phyloP scores from a whole-genome alignment of 345 rosid genomes.

The Pugionium cornutum region DNA sequence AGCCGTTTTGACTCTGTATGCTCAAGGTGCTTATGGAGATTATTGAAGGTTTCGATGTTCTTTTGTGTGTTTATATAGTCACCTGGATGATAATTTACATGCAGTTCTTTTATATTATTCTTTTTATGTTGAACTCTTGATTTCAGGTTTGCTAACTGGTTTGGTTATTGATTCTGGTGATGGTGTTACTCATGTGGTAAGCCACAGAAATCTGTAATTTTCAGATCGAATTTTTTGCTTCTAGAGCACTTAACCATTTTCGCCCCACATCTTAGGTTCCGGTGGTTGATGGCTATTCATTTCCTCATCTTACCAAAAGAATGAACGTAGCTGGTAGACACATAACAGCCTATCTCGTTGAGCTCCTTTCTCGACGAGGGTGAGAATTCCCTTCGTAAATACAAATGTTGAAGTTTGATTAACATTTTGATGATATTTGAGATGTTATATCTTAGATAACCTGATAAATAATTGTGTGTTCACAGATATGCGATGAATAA shows the following conservation, averaged over 20 bases:
- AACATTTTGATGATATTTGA: conserved; percentile 13
- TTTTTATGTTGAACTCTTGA: conserved; percentile 15
- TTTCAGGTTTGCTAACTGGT: conserved; percentile 90
- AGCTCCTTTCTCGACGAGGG: conserved; percentile 96
- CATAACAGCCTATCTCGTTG: conserved; percentile 93
- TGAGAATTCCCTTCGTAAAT: conserved; percentile 38
- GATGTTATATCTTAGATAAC: neutral
- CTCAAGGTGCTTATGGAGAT: conserved; percentile 94
- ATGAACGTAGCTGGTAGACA: conserved; percentile 99
- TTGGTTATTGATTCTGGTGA: conserved; percentile 98
- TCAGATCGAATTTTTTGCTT: neutral
- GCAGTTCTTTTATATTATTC: neutral
- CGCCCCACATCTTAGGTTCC: conserved; percentile 65
- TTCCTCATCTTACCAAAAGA: conserved; percentile 96
- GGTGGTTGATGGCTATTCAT: conserved; percentile 96
- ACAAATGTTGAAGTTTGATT: conserved; percentile 1
- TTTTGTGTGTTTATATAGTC: conserved; percentile 30
- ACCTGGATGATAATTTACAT: neutral
- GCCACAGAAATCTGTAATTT: conserved; percentile 10
- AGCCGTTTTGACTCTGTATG: conserved; percentile 92
- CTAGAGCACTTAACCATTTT: conserved; percentile 27
- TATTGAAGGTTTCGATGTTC: conserved; percentile 55
- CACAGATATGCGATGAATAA: conserved; percentile 89
- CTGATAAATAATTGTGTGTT: conserved; percentile 19
- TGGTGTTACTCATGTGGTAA: conserved; percentile 99